These are phyloP conservation scores for Linnemannia schmuckeri DNA, from an alignment of 192 early-diverging fungal genomes.

Conservation along the genomic window DNA sequence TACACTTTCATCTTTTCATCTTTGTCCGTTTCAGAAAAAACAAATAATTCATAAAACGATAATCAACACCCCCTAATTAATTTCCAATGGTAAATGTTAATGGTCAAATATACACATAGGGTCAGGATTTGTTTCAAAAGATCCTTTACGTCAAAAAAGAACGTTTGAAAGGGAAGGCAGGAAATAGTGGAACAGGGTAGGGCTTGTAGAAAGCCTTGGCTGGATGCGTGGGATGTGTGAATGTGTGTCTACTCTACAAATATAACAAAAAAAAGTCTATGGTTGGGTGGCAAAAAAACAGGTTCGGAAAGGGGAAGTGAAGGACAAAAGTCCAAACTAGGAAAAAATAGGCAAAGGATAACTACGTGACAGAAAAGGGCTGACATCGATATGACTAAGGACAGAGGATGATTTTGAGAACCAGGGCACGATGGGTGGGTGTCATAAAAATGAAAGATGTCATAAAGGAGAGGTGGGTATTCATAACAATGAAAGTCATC, in stretches of 20 bases:
- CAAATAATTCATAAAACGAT: neutral
- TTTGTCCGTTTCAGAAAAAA: neutral
- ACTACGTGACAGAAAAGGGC: neutral
- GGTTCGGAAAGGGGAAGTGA: neutral
- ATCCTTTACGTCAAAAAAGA: neutral
- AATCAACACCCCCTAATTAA: neutral
- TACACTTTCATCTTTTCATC: neutral
- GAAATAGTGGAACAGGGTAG: neutral
- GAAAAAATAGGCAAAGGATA: neutral
- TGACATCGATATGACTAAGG: neutral
- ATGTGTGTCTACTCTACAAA: neutral
- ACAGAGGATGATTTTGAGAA: neutral
- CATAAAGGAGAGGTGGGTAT: neutral
- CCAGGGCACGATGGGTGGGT: neutral
- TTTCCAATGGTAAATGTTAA: neutral
- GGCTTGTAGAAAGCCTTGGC: neutral
- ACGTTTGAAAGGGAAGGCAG: neutral
- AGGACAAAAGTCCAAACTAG: neutral
- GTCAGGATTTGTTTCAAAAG: too few relatives aligned
- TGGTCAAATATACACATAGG: too few relatives aligned
- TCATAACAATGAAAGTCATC: conserved; percentile 12
- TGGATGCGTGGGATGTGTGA: neutral
- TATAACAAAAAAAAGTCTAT: neutral
- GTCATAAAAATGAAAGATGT: neutral
- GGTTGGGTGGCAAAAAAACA: neutral